Conservation (phyloP, 1,284 basidiomycete genomes). For the Inonotus obliquus region DNA sequence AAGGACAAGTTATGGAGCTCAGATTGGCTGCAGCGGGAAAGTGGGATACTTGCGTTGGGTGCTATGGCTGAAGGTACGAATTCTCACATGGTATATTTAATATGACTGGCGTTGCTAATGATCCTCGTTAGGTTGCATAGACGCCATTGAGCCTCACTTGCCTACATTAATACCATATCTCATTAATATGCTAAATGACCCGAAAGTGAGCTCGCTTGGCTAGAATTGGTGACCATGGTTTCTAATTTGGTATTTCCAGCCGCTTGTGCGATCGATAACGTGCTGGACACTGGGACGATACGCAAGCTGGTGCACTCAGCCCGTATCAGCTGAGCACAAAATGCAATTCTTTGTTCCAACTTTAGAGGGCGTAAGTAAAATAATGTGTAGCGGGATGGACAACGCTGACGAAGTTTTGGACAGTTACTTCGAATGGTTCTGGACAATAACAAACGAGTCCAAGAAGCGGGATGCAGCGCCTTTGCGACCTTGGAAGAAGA, state of each 20-base stretch:
- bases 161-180: constrained; percentile 91
- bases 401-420: constrained; percentile 5
- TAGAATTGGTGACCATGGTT: background rate
- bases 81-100: background rate
- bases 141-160: constrained; percentile 91
- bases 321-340: constrained; percentile 81
- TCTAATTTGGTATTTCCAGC: constrained; percentile 40
- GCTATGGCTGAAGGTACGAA: constrained; percentile 93
- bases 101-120: constrained; percentile 12
- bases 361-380: constrained; percentile 87
- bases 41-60: constrained; percentile 92
- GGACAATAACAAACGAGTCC: constrained; percentile 98
- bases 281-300: constrained; percentile 99
- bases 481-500: constrained; percentile 99
- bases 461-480: constrained; percentile 98
- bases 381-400: constrained; percentile 16
- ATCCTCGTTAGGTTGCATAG: constrained; percentile 78
- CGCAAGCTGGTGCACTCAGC: constrained; percentile 91
- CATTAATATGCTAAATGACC: constrained; percentile 85
- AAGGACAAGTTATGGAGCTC: constrained; percentile 92
- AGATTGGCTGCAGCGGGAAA: constrained; percentile 95
- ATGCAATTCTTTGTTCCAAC: constrained; percentile 91
- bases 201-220: constrained; percentile 58
- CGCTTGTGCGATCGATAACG: constrained; percentile 95
- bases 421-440: constrained; percentile 96